Evolutionary conservation across 495 filamentous ascomycete species (phyloP).

Genomic region (Aspergillus diversus): DNA sequence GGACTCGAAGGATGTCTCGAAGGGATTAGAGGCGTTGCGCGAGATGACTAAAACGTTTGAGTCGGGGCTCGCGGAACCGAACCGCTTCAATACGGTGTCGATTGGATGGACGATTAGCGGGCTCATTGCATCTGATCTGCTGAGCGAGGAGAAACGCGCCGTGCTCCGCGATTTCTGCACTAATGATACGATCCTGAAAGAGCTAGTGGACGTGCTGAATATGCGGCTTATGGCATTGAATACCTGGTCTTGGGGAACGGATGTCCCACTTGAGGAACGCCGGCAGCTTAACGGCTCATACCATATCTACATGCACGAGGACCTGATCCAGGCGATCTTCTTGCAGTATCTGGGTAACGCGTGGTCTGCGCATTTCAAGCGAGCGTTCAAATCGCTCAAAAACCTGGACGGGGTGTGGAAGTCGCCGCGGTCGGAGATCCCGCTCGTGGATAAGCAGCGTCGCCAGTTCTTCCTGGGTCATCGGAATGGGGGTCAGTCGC

Average conservation of each 20-base stretch:
- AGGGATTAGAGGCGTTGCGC: conserved; percentile 12
- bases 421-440: conserved; percentile 13
- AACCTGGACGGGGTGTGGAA: conserved; percentile 10
- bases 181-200: conserved; percentile 13
- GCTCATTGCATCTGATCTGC: conserved; percentile 15
- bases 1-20: conserved; percentile 1
- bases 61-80: neutral
- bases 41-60: conserved; percentile 12
- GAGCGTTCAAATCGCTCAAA: conserved; percentile 1
- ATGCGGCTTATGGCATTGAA: conserved; percentile 19
- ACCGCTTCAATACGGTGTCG: conserved; percentile 3
- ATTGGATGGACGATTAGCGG: conserved; percentile 14
- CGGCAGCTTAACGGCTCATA: conserved; percentile 21
- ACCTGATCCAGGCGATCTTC: conserved; percentile 25
- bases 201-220: conserved; percentile 21
- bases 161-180: conserved; percentile 20
- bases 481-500: neutral
- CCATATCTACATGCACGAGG: conserved; percentile 22
- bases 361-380: conserved; percentile 22
- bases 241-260: conserved; percentile 20
- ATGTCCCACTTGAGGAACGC: conserved; percentile 18
- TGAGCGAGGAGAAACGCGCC: conserved; percentile 18
- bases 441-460: conserved; percentile 19
- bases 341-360: conserved; percentile 17
- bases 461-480: conserved; percentile 16